phyloP scores from a whole-genome alignment of 1,284 basidiomycete genomes.

The Chalciporus sp. region DNA sequence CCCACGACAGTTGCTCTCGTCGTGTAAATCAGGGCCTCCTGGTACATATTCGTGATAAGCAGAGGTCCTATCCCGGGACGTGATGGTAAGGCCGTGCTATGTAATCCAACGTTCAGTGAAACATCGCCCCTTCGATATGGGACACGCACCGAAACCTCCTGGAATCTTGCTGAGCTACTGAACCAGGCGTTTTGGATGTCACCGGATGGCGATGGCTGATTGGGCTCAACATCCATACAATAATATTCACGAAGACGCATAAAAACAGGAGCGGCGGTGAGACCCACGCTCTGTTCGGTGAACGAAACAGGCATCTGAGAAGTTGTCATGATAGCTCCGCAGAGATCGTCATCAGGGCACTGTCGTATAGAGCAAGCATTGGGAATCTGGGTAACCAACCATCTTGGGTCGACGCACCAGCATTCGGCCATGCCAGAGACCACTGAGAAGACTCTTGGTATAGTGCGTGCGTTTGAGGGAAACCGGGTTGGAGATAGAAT shows the following conservation, averaged over 20 bases:
- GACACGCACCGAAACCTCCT: constrained; percentile 35
- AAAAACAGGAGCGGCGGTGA: constrained; percentile 50
- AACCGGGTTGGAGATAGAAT: constrained; percentile 40
- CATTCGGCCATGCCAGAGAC: constrained; percentile 63
- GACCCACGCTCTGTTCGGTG: constrained; percentile 38
- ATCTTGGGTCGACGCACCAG: constrained; percentile 45
- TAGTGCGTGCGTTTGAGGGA: constrained; percentile 50
- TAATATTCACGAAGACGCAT: constrained; percentile 60
- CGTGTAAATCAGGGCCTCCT: constrained; percentile 43
- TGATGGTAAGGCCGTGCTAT: constrained; percentile 28
- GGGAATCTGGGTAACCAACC: no score
- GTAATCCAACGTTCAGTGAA: not conserved
- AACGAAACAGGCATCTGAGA: constrained; percentile 37
- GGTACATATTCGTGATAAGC: constrained; percentile 40
- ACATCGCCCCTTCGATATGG: constrained; percentile 1
- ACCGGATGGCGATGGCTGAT: constrained; percentile 39
- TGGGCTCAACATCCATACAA: constrained; percentile 43
- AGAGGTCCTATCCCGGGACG: constrained; percentile 25
- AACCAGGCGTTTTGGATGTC: constrained; percentile 61
- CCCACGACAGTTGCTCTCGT: constrained; percentile 42
- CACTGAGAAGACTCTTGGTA: constrained; percentile 50
- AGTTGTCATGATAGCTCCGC: constrained; percentile 37
- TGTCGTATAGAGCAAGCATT: constrained; percentile 22
- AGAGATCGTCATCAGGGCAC: constrained; percentile 38
- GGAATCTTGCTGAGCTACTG: constrained; percentile 30